Base-by-base conservation (phyloP, 1,284 basidiomycete genomes). In the Irpex lacteus region DNA sequence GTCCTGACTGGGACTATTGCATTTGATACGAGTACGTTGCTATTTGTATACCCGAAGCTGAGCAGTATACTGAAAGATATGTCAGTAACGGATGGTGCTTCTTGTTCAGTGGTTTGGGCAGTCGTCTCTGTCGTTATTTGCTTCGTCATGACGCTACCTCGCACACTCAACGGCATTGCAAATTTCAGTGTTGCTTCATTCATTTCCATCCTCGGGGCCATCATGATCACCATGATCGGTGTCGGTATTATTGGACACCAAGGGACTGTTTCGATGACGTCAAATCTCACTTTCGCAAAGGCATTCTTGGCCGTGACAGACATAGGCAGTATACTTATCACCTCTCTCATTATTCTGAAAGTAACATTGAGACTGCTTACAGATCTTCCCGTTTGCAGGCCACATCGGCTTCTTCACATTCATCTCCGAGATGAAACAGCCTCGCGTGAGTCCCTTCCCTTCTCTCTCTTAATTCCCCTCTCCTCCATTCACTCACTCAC, bases 351-450 rank as follows among this genome's bases (percentile, higher is more conserved):
- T 54, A 19, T 34, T 6, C 32, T 34, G 5, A 6, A 34, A 5
- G 5, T 6, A 34, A 6, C 1, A 34, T 34, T 34, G 32, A 34
- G 13, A 11, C 2, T 61, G 18, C 9, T 52, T 47, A n/a, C 36
- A 84, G 82, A 81, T 85, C 47, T 85, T 85, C 68, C 78, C 83
- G 3, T 85, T 84, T 69, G 81, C 83, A 57, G 83, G 82, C 80
- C 74, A 75, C 57, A 73, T 72, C 38, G 78, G 78, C 70, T 84
- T 85, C 73, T 85, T 85, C 69, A 81, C 85, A 11, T 74, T 85
- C 56, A 84, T 85, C 59, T 82, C 84, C 15, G 84, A 86, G 69
- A 85, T 85, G 85, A 74, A 74, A 60, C 68, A 70, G 55, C 84
- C 84, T 2, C 70, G 78, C 67, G 82, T 71, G 44, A 3, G 67